Percentiles rank a stretch among this genome's conserved stretches.
Conservation (phyloP, 2,329 filamentous ascomycete genomes). For the Trichoderma aggressivum region DNA sequence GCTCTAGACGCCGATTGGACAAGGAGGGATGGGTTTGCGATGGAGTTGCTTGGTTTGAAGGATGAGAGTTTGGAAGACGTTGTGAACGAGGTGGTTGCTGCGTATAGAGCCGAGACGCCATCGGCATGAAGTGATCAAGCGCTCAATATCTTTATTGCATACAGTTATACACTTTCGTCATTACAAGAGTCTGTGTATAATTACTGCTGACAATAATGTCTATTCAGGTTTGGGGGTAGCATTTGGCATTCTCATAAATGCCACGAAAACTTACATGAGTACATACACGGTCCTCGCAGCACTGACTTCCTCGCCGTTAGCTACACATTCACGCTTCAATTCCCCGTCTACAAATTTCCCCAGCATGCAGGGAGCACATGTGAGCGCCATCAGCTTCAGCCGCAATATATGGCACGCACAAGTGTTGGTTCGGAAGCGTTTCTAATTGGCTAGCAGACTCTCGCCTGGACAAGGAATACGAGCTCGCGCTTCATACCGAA, state of each 20-base stretch:
- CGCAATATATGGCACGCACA: not conserved
- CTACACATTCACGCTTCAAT: not conserved
- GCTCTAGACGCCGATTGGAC: slow-evolving; percentile 49
- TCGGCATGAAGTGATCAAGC: not conserved
- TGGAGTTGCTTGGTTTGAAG: slow-evolving; percentile 45
- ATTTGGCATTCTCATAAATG: not conserved
- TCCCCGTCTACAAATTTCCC: not conserved
- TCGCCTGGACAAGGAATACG: not conserved
- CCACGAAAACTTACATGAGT: not conserved
- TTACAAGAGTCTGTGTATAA: not conserved
- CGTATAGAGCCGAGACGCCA: slow-evolving; percentile 14
- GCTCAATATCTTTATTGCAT: not conserved
- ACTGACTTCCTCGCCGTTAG: not conserved
- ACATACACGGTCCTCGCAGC: not conserved
- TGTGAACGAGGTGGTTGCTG: slow-evolving; percentile 35
- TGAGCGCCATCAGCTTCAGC: not conserved
- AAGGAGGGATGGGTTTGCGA: slow-evolving; percentile 41
- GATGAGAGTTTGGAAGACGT: slow-evolving; percentile 46
- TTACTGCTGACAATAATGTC: not conserved
- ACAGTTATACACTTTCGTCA: not conserved
- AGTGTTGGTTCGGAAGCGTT: not conserved
- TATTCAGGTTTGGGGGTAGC: not conserved
- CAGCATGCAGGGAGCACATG: not conserved
- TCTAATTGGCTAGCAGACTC: not conserved
- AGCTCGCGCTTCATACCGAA: not conserved